A percentile compares a stretch with the other conserved stretches of the same genome.
Evolutionary conservation across 2,329 filamentous ascomycete species (phyloP).

Genomic region (Fusarium bactridioides): DNA sequence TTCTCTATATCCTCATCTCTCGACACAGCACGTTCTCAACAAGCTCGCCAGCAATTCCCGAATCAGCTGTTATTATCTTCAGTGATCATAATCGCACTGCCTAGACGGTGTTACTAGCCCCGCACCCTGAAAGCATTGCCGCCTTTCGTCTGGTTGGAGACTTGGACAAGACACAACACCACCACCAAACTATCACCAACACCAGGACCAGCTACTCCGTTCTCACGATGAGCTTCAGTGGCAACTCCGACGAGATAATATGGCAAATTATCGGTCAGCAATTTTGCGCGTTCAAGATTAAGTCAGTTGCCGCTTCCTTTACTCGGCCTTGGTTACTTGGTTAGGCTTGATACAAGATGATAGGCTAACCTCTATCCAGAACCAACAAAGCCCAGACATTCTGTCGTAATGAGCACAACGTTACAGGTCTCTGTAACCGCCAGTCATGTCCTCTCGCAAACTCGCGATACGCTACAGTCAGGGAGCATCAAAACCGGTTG

Average conservation of each 20-base stretch:
- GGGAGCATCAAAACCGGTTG: not conserved
- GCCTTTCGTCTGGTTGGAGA: not conserved
- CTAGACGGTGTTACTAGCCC: too few species aligned
- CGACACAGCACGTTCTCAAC: not conserved
- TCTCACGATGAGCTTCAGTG: slow-evolving; percentile 53
- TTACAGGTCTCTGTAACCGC: slow-evolving; percentile 82
- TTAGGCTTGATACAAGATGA: not conserved
- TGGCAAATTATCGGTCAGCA: slow-evolving; percentile 97
- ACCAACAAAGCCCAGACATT: slow-evolving; percentile 90
- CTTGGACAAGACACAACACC: not conserved
- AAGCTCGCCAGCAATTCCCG: not conserved
- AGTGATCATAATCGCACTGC: not conserved
- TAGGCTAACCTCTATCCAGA: slow-evolving; percentile 54
- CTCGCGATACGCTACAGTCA: slow-evolving; percentile 50
- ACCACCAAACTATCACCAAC: not conserved
- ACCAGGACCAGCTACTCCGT: not conserved
- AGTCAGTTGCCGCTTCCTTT: slow-evolving; percentile 59
- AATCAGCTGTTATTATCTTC: too few species aligned
- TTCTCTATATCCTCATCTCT: not conserved
- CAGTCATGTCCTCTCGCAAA: slow-evolving; percentile 93
- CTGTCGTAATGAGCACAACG: slow-evolving; percentile 94
- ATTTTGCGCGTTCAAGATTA: slow-evolving; percentile 94
- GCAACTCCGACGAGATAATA: slow-evolving; percentile 72
- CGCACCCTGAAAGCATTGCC: not conserved
- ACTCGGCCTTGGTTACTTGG: not conserved